These are phyloP conservation scores for Pseudogymnoascus sp. DNA, from an alignment of 2,329 filamentous ascomycete species.

Conservation along the genomic window DNA sequence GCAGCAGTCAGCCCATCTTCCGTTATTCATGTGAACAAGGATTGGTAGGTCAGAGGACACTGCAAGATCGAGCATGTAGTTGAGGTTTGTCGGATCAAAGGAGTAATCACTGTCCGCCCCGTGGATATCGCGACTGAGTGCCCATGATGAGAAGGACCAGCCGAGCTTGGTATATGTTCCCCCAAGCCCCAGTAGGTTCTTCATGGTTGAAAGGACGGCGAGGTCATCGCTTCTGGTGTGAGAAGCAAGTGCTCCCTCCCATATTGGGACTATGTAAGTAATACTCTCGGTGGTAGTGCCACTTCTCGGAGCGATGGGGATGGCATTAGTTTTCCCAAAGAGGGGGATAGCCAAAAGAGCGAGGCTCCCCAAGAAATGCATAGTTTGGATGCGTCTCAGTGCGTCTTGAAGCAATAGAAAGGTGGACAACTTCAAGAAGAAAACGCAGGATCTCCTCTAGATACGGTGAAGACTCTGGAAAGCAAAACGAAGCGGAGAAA, in stretches of 20 bases:
- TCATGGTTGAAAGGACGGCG: conserved; percentile 15
- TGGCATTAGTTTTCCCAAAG: background rate
- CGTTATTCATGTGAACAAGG: conserved; percentile 19
- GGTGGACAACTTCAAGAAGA: background rate
- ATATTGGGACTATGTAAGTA: conserved; percentile 17
- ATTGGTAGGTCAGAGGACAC: conserved; percentile 12
- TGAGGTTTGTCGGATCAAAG: conserved; percentile 17
- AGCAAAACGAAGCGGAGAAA: background rate
- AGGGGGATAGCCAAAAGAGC: background rate
- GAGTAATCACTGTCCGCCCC: conserved; percentile 12
- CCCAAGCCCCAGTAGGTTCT: conserved; percentile 11
- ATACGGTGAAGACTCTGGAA: background rate
- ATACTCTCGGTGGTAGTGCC: conserved; percentile 12
- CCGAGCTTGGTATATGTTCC: conserved; percentile 16
- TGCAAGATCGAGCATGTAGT: conserved; percentile 14
- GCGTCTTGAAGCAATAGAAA: background rate
- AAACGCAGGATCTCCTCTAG: background rate
- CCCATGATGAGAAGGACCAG: conserved; percentile 19
- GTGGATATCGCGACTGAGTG: conserved; percentile 17
- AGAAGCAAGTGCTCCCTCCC: conserved; percentile 17
- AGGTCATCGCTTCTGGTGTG: conserved; percentile 13
- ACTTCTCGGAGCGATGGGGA: conserved; percentile 7
- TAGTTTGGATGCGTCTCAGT: background rate
- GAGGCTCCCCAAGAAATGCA: background rate
- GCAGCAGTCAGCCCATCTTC: conserved; percentile 17